A percentile compares a stretch with the other conserved stretches of the same genome.
Evolutionary conservation across 148 eudicot genomes (phyloP).

Genomic region (Spergularia bocconei): DNA sequence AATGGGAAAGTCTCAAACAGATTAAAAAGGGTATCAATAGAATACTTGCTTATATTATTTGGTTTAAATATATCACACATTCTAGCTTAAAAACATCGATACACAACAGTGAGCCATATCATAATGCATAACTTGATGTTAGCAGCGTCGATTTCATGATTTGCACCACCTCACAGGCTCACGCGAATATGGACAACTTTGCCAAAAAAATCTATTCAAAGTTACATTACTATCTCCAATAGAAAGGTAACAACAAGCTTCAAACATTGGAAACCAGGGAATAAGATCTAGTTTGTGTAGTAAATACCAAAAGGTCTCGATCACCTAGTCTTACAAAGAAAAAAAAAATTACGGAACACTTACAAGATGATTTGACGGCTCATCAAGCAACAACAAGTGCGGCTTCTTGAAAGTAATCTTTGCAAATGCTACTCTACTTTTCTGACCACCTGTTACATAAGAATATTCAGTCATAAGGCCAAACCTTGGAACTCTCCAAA

Average conservation of each 20-base stretch:
- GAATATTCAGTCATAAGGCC: not conserved
- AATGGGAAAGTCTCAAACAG: not conserved
- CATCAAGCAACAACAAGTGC: slow-evolving; percentile 88
- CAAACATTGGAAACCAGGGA: not conserved
- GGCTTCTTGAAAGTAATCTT: slow-evolving; percentile 97
- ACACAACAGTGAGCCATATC: not conserved
- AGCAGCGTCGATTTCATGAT: not conserved
- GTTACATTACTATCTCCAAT: not conserved
- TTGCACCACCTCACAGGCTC: not conserved
- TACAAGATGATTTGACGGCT: slow-evolving; percentile 98
- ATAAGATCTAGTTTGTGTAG: not conserved
- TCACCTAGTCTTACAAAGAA: not conserved
- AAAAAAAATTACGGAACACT: slow-evolving; percentile 39
- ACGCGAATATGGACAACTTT: not conserved
- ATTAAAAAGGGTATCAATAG: not conserved
- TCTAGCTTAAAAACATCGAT: not conserved
- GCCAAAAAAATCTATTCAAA: not conserved
- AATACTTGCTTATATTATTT: not conserved
- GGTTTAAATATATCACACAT: too few species aligned
- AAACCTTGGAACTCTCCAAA: not conserved
- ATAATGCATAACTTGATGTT: not conserved
- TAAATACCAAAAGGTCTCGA: not conserved
- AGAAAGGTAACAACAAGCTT: slow-evolving; percentile 9
- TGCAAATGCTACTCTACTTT: slow-evolving; percentile 99
- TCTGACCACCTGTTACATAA: slow-evolving; percentile 91